Evolutionary conservation across 768 basidiomycete genomes (phyloP).

Genomic region (Psilocybe cubensis): DNA sequence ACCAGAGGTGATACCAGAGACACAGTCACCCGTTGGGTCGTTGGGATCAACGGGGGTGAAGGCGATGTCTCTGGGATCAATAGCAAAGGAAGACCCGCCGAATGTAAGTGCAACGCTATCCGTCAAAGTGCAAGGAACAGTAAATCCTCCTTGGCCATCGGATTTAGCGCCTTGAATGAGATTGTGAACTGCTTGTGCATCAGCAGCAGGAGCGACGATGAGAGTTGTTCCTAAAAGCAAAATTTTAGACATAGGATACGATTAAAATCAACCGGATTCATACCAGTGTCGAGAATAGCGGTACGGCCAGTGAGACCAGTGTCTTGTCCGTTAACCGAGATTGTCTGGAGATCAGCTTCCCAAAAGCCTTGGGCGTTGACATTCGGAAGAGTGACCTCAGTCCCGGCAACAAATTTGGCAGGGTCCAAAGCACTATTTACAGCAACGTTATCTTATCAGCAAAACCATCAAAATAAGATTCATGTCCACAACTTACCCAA

Average conservation of each 20-base stretch:
- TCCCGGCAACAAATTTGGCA: conserved; percentile 64
- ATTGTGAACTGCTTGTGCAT: conserved; percentile 45
- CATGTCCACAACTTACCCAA: conserved; percentile 42
- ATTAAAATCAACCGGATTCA: neutral
- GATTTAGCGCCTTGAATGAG: conserved; percentile 44
- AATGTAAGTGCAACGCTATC: conserved; percentile 51
- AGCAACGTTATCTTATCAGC: neutral
- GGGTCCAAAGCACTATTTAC: conserved; percentile 63
- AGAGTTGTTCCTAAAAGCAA: conserved; percentile 46
- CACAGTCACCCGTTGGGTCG: conserved; percentile 63
- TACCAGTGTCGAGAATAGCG: conserved; percentile 68
- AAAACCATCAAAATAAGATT: neutral
- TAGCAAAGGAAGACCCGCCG: conserved; percentile 49
- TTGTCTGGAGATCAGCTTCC: conserved; percentile 67
- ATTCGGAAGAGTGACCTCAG: conserved; percentile 63
- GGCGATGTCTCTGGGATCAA: conserved; percentile 68
- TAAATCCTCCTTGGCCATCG: conserved; percentile 52
- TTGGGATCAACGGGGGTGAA: conserved; percentile 54
- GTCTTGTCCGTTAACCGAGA: conserved; percentile 60
- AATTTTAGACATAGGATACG: neutral
- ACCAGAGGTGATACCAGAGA: conserved; percentile 71
- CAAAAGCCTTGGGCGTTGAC: conserved; percentile 77
- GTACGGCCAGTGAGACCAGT: conserved; percentile 61
- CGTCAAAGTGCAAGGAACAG: conserved; percentile 50
- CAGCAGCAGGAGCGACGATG: conserved; percentile 45